Evolutionary conservation across 768 basidiomycete genomes (phyloP), one percentile per base, ranked within the genome.

Genomic region (Saitozyma sp.): DNA sequence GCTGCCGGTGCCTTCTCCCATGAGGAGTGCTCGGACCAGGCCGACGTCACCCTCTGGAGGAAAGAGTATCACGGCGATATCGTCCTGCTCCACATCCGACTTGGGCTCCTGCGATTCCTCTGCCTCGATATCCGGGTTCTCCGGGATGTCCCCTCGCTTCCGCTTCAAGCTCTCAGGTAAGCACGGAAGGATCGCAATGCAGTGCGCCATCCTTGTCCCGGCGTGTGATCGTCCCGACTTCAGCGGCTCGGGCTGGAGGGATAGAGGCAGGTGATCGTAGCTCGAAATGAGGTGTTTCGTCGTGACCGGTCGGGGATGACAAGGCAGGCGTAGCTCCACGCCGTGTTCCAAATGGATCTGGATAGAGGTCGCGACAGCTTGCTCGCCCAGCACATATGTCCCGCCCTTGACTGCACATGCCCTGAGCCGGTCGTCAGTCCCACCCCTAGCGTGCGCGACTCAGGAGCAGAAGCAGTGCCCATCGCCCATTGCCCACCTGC

Each of bases 361-460:
- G 14, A 78, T 58, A 5, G 63, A 65, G 3, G 57, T 45, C 17
- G 70, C 67, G 14, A 55, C 46, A 0, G 70, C 69, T 17, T 69
- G 65, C 3, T 75, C 64, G 1, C 82, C 81, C 13, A 83, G 77
- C 55, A 83, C 79, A 56, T 83, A 83, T 1, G 81, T 82, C 0
- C 81, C 81, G 4, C 82, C 83, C 61, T 79, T 78, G 0, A 98
- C 94, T 2, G 95, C 95, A 13, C 91, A 84, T 19, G 89, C 86
- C 14, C 93, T 90, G 74, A 40, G 11, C 6, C 6, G 38, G 50
- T 62, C 39, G 59, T 38, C 43, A 58, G 16, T 7, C 29, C 11
- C 6, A 14, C 46, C 10, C 11, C 17, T 51, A 11, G 8, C 86
- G 88, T 39, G 19, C 6, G 9, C 4, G 2, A 19, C 19, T 17